Evolutionary conservation across 106 monocot species (phyloP), one percentile per base, ranked within the genome.

Genomic region (Dendrobium nobile): DNA sequence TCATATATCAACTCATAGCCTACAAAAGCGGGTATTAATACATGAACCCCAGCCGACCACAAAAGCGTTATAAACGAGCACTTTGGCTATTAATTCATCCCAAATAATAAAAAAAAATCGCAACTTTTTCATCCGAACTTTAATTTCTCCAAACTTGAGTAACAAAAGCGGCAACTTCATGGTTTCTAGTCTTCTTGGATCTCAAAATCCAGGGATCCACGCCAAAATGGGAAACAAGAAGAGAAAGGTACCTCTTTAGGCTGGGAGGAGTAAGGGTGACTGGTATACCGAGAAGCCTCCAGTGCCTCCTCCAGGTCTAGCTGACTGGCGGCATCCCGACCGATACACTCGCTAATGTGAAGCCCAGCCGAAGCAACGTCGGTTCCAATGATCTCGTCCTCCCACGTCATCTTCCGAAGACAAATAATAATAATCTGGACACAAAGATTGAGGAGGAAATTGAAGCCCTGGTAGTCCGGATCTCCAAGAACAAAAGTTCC

Each of bases 241-340:
- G 15, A 70, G 37, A 70, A 11, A 1, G 7, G n/a, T 82, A 92
- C 92, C 83, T 90, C 90, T 68, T 83, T 84, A 31, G 85, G 86
- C 54, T 84, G 80, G 27, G 86, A 65, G 10, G 88, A 82, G 80
- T 95, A 98, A 10, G 97, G 97, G 28, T 94, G 94, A 84, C 91
- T 91, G 65, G 97, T 80, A 82, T 92, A 95, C 75, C 94, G 82
- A 31, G 97, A 92, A 41, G 89, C 90, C 75, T 98, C 97, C 10
- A 98, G 90, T 4, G 89, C 82, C 85, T 98, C 97, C 76, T 95
- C 92, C 70, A 98, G 89, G 84, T 98, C 97, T 47, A 88, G 79
- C 77, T 89, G 94, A 41, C 84, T 84, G 81, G 92, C 85, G 47
- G 84, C 86, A 67, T 98, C 97, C 44, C 79, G 81, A 28, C 89